Evolutionary conservation across 768 basidiomycete species (phyloP).

Genomic region (Boletus sp.): DNA sequence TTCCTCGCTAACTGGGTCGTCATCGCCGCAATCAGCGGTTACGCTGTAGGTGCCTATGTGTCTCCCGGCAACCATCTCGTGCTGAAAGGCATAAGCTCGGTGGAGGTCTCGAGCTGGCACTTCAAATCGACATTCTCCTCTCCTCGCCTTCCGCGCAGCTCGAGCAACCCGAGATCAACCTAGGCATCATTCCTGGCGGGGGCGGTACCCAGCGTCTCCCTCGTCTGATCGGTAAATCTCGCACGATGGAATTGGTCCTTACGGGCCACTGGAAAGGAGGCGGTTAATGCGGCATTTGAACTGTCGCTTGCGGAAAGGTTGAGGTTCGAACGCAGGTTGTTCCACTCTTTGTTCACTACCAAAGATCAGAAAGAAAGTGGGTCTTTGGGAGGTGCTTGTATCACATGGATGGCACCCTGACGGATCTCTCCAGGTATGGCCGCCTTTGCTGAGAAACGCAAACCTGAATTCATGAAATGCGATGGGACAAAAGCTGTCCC

Average conservation of each 20-base stretch:
- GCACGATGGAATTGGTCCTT: conserved; percentile 91
- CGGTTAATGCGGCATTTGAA: conserved; percentile 91
- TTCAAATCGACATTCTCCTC: conserved; percentile 95
- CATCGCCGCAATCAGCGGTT: conserved; percentile 95
- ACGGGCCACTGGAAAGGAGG: conserved; percentile 94
- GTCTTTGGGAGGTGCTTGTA: conserved; percentile 22
- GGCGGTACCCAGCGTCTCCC: conserved; percentile 93
- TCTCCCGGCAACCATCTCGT: not conserved
- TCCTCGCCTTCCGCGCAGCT: conserved; percentile 91
- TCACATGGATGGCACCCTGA: not conserved
- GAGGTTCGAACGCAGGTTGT: conserved; percentile 82
- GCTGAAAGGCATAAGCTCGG: conserved; percentile 64
- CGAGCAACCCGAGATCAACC: conserved; percentile 96
- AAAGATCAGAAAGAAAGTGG: conserved; percentile 92
- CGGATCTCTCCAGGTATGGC: conserved; percentile 67
- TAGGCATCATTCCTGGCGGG: conserved; percentile 92
- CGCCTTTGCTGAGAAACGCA: conserved; percentile 93
- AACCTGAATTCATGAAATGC: conserved; percentile 51
- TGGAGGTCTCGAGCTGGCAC: conserved; percentile 94
- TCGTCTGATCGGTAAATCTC: conserved; percentile 83
- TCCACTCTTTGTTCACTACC: conserved; percentile 91
- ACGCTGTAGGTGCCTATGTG: conserved; percentile 58
- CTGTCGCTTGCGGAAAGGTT: conserved; percentile 79
- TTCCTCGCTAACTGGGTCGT: conserved; percentile 92
- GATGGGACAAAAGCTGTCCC: too few relatives aligned